A percentile compares a stretch with the other conserved stretches of the same genome.
phyloP scores from a whole-genome alignment of 2,329 filamentous ascomycete species.

The Ilyonectria destructans region DNA sequence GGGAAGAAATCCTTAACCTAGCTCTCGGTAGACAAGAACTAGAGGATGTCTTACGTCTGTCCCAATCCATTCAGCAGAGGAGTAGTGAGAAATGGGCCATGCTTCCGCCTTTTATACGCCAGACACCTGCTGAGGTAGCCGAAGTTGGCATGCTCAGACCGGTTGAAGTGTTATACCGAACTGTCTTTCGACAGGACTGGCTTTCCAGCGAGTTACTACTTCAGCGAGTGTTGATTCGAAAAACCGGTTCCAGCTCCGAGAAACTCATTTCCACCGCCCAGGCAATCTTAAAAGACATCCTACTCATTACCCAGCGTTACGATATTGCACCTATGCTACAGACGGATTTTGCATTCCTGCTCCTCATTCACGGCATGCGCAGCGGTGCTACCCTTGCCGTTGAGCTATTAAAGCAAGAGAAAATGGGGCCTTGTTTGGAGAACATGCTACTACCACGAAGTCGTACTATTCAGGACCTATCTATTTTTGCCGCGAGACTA shows the following conservation, averaged over 20 bases:
- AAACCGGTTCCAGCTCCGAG: slow-evolving; percentile 5
- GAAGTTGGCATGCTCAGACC: slow-evolving; percentile 5
- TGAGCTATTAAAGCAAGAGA: slow-evolving; percentile 21
- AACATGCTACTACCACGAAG: slow-evolving; percentile 2
- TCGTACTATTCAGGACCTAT: slow-evolving; percentile 22
- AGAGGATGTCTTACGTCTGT: neutral
- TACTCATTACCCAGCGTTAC: slow-evolving; percentile 12
- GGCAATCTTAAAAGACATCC: neutral
- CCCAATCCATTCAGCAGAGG: slow-evolving; percentile 11
- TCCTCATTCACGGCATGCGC: slow-evolving; percentile 14
- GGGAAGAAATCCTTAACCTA: slow-evolving; percentile 18
- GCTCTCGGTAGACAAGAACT: neutral
- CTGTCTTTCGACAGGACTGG: slow-evolving; percentile 18
- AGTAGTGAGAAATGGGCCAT: neutral
- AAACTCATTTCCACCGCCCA: slow-evolving; percentile 8
- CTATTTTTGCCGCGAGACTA: slow-evolving; percentile 14
- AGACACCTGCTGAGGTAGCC: neutral
- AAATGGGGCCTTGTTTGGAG: neutral
- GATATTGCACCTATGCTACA: slow-evolving; percentile 18
- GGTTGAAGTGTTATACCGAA: slow-evolving; percentile 13
- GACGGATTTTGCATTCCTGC: slow-evolving; percentile 21
- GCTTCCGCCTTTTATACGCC: slow-evolving; percentile 11
- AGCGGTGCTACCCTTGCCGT: slow-evolving; percentile 14
- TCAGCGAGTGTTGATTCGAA: slow-evolving; percentile 16
- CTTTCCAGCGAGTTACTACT: slow-evolving; percentile 10